Percentiles rank a stretch among this genome's conserved stretches.
Evolutionary conservation across 805 yeast genomes (phyloP).

Genomic region (Candida sithepensis): DNA sequence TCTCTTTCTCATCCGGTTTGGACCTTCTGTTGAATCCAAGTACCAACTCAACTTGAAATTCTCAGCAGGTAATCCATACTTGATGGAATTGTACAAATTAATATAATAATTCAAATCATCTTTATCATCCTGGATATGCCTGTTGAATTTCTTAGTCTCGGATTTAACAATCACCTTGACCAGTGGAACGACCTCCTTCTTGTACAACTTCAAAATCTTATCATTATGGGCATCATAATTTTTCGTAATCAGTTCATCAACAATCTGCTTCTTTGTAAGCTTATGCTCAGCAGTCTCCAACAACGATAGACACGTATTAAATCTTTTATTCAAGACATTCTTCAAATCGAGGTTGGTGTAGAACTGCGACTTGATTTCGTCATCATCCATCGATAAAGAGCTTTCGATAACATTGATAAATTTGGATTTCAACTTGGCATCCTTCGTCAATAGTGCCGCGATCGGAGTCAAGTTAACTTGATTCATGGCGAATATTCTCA

Average conservation of each 20-base stretch:
- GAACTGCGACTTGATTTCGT: constrained; percentile 13
- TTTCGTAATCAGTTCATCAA: constrained; percentile 2
- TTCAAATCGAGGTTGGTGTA: constrained; percentile 8
- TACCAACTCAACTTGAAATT: constrained; percentile 35
- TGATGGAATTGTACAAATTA: constrained; percentile 44
- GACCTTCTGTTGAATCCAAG: constrained; percentile 68
- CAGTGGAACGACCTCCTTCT: constrained; percentile 32
- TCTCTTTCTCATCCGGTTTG: constrained; percentile 62
- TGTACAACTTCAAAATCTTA: constrained; percentile 2
- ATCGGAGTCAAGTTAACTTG: constrained; percentile 1
- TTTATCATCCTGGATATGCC: constrained; percentile 60
- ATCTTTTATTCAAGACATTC: constrained; percentile 6
- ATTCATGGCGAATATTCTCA: constrained; percentile 18
- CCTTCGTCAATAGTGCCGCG: not conserved
- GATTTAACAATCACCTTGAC: constrained; percentile 37
- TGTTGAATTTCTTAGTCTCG: constrained; percentile 46
- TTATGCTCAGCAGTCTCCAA: constrained; percentile 3
- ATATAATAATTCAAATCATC: constrained; percentile 54
- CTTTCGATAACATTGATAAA: constrained; percentile 4
- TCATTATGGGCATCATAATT: not conserved
- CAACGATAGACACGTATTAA: constrained; percentile 4
- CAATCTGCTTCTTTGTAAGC: not conserved
- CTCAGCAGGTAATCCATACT: constrained; percentile 30
- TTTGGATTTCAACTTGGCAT: not conserved
- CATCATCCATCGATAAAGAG: constrained; percentile 19